Evolutionary conservation across 495 filamentous ascomycete genomes (phyloP), one percentile per base, ranked within the genome.

Genomic region (Hypomontagnella monticulosa): DNA sequence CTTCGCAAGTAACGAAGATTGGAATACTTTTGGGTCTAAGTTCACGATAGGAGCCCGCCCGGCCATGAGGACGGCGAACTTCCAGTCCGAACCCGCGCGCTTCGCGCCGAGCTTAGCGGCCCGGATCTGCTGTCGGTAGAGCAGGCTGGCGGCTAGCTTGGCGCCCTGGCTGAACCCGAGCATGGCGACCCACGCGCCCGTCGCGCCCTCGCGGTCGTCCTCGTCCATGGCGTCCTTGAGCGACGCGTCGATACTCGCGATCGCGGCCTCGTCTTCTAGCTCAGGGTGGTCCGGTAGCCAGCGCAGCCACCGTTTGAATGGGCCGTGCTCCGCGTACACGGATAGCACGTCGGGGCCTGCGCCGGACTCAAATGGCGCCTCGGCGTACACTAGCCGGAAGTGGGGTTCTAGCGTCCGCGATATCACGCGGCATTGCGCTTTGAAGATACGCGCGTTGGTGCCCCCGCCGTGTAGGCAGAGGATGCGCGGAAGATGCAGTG

Each of bases 391-490:
- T 57, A 89, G 76, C 7, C 87, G 82, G 73, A 89, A 90, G 46
- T 76, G 62, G 3, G 75, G 66, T 4, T 63, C 44, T 3, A 91
- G 81, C 8, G 54, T 59, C n/a, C 63, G 57, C 33, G 73, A 73
- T 10, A 90, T 69, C 11, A 74, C 73, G 57, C 87, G 85, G 58
- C 82, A 83, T 73, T 91, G 88, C 0, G 74, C 55, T 18, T 73
- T 74, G 75, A 90, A 89, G 61, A 90, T 81, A n/a, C 77, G 61
- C 1, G 79, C 84, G 65, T 86, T 89, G 47, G 83, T 80, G 60
- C 87, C 87, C 50, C 87, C 87, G 70, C 88, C 88, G 73, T 90
- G 87, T 46, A 90, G 80, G 75, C 86, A 89, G 62, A 90, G 85
- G 46, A 91, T 81, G 38, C 87, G 86, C 10, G 87, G 87, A 30